A percentile compares a stretch with the other conserved stretches of the same genome.
These are phyloP conservation scores for Schizophyllum amplum DNA, from an alignment of 1,284 basidiomycete species.

Conservation along the genomic window DNA sequence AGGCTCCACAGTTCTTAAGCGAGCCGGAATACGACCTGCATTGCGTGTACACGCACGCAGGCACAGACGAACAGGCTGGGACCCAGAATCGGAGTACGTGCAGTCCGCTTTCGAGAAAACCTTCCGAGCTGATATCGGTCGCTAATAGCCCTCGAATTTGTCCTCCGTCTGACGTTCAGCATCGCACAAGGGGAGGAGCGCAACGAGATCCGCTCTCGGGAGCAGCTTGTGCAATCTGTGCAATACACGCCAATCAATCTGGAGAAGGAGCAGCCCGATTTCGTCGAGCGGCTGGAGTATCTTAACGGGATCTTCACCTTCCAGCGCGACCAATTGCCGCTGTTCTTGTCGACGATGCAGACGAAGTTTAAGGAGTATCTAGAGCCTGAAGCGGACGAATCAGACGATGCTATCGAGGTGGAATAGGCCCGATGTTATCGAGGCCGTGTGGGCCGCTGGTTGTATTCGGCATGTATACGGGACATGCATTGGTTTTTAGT, in stretches of 20 bases:
- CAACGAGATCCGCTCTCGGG: conserved; percentile 22
- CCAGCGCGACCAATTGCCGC: conserved; percentile 48
- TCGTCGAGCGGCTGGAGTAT: conserved; percentile 50
- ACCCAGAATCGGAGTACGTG: conserved; percentile 30
- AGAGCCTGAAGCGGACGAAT: background rate
- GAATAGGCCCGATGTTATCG: no score
- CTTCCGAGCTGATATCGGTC: background rate
- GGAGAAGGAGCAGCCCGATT: conserved; percentile 47
- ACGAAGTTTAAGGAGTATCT: background rate
- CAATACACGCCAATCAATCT: conserved; percentile 58
- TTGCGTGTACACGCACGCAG: conserved; percentile 42
- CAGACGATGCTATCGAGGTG: background rate
- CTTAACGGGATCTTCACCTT: conserved; percentile 61
- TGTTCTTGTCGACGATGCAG: conserved; percentile 29
- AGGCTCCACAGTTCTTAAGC: conserved; percentile 23
- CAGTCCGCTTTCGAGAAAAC: background rate
- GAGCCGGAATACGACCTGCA: conserved; percentile 37
- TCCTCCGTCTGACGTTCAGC: conserved; percentile 41
- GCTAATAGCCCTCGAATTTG: conserved; percentile 48
- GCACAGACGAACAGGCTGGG: conserved; percentile 24
- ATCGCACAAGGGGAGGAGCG: conserved; percentile 15
- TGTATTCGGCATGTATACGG: no score
- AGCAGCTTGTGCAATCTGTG: conserved; percentile 38
- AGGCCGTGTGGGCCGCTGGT: no score
- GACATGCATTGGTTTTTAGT: no score